Evolutionary conservation across 2,329 filamentous ascomycete genomes (phyloP), one percentile per base, ranked within the genome.

Genomic region (Diaporthe batatas): DNA sequence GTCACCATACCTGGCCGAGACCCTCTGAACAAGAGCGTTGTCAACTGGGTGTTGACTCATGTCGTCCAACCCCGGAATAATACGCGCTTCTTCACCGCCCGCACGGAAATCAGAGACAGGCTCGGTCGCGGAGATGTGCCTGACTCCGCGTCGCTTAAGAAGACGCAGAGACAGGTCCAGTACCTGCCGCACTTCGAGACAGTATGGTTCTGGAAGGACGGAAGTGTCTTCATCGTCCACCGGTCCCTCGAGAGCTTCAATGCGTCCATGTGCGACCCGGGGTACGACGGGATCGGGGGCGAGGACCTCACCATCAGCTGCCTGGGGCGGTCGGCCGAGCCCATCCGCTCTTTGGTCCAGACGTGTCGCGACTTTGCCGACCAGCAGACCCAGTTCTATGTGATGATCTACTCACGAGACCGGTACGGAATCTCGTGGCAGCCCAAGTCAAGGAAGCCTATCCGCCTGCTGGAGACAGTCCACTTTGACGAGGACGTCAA

Each of bases 381-480:
- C 59, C 81, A 81, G 39, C 83, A 87, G 74, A 82, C 84, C 0
- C 84, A 87, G 74, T 86, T 85, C 74, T 87, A 86, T 25, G 84
- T 87, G 75, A 85, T 86, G 51, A 86, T 88, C 69, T 85, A 86
- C 75, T 77, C 85, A 1, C 79, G 84, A 25, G 82, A 85, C 72
- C 81, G 84, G 0, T 86, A 86, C 73, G 84, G 86, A 1, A 80
- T 85, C 29, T 79, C 84, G 0, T 88, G 86, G 86, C 83, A 86
- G 67, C 84, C 85, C 18, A 86, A 85, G 70, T 82, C 84, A 21
- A 82, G 85, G 58, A 85, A 84, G 51, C 85, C 86, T 0, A 86
- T 87, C 51, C 84, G 86, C 12, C 82, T 82, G 34, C 81, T 88
- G 1, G 85, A 86, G 16, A 88, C 86, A 1, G 86, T 88, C 2